Evolutionary conservation across 2,329 filamentous ascomycete genomes (phyloP).

Genomic region (Leptodontidium sp.): DNA sequence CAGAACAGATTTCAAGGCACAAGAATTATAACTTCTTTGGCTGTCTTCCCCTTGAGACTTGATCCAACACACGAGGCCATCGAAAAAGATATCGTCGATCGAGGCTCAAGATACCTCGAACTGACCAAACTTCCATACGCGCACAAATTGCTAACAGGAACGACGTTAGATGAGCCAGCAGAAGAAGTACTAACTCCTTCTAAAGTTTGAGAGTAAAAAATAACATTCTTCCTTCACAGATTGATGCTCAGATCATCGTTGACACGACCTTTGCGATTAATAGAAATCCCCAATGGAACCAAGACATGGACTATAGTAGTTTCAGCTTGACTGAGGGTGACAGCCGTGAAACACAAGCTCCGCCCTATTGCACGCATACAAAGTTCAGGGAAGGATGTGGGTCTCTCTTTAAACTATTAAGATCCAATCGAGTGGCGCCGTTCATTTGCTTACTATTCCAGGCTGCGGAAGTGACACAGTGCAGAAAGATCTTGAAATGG

Average conservation of each 20-base stretch:
- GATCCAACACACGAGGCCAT: neutral
- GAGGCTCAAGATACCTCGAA: slow-evolving; percentile 13
- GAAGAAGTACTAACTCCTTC: slow-evolving; percentile 4
- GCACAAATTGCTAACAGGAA: slow-evolving; percentile 17
- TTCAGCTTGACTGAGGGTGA: neutral
- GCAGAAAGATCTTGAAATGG: slow-evolving; percentile 14
- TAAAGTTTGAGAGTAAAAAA: neutral
- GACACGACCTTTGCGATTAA: slow-evolving; percentile 24
- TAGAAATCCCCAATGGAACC: slow-evolving; percentile 17
- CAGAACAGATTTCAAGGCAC: neutral
- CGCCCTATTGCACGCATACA: slow-evolving; percentile 1
- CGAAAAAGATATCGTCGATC: neutral
- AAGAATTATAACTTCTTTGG: slow-evolving; percentile 11
- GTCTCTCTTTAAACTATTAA: neutral
- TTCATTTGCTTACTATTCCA: neutral
- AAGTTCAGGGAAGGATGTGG: slow-evolving; percentile 16
- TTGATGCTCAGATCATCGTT: slow-evolving; percentile 22
- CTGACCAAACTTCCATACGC: slow-evolving; percentile 10
- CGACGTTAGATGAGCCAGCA: slow-evolving; percentile 19
- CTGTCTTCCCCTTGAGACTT: slow-evolving; percentile 15
- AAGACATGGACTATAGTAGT: neutral
- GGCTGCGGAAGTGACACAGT: slow-evolving; percentile 19
- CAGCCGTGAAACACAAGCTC: slow-evolving; percentile 14
- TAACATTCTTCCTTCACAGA: slow-evolving; percentile 10
- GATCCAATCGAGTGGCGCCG: neutral